Evolutionary conservation across 805 yeast species (phyloP).

Genomic region (Saccharomycopsis oosterbeekiorum): DNA sequence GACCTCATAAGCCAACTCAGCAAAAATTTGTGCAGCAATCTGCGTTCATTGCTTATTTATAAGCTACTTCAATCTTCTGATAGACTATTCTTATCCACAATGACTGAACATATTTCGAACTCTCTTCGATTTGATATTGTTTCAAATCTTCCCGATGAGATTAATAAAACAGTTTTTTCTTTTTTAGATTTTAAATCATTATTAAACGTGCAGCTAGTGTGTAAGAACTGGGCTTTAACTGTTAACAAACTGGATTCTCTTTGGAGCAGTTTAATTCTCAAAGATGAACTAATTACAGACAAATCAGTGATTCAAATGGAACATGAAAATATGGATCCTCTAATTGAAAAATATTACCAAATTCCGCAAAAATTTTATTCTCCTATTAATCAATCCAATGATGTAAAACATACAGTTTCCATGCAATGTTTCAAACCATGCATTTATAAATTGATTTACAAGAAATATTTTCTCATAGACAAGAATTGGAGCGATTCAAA

Average conservation of each 20-base stretch:
- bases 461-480: conserved; percentile 46
- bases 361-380: conserved; percentile 15
- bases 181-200: conserved; percentile 57
- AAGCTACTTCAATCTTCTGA: conserved; percentile 48
- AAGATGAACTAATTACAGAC: conserved; percentile 49
- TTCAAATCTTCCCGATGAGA: conserved; percentile 62
- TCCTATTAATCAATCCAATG: conserved; percentile 2
- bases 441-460: conserved; percentile 46
- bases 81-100: conserved; percentile 50
- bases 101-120: conserved; percentile 40
- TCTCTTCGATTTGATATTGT: conserved; percentile 68
- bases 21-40: conserved; percentile 15
- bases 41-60: conserved; percentile 30
- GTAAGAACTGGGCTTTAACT: conserved; percentile 58
- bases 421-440: conserved; percentile 24
- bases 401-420: conserved; percentile 10
- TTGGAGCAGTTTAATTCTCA: conserved; percentile 59
- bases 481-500: conserved; percentile 74
- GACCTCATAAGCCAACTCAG: conserved; percentile 19
- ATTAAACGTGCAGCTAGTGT: conserved; percentile 51
- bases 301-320: conserved; percentile 24
- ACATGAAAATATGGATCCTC: conserved; percentile 12
- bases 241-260: conserved; percentile 48
- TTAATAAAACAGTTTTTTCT: conserved; percentile 53
- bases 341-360: conserved; percentile 13